Evolutionary conservation across 129 eudicot species (phyloP).

Genomic region (Sambucus nigra): DNA sequence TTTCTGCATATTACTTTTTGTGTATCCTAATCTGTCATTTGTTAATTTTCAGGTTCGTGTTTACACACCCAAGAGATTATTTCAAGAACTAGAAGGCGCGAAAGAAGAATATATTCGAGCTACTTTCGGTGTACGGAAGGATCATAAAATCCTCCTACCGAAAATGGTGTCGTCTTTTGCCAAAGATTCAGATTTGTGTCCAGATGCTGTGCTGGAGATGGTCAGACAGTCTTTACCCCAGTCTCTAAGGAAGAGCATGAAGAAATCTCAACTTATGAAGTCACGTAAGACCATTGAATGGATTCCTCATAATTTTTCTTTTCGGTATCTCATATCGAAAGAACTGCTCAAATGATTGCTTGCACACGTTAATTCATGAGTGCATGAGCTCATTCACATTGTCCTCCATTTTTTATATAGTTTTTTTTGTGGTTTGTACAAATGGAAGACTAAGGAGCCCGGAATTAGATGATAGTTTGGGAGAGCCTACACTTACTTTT

Average conservation of each 20-base stretch:
- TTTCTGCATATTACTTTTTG: too few species aligned
- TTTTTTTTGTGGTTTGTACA: neutral
- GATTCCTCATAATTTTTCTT: constrained; percentile 68
- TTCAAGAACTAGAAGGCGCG: constrained; percentile 76
- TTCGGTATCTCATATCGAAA: constrained; percentile 80
- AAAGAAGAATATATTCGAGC: constrained; percentile 93
- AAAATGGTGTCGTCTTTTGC: constrained; percentile 66
- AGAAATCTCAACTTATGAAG: constrained; percentile 62
- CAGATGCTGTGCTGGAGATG: constrained; percentile 68
- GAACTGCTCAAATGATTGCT: constrained; percentile 59
- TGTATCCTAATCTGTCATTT: too few species aligned
- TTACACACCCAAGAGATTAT: constrained; percentile 71
- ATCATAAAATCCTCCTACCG: constrained; percentile 61
- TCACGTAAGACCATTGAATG: constrained; percentile 69
- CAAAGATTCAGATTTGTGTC: constrained; percentile 65
- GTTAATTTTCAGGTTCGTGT: constrained; percentile 67
- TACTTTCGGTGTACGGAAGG: constrained; percentile 78
- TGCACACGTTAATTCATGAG: neutral
- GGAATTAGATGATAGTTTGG: neutral
- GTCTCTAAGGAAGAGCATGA: constrained; percentile 60
- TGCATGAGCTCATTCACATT: constrained; percentile 1
- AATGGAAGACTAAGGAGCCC: neutral
- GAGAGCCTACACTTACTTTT: too few species aligned
- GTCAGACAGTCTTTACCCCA: constrained; percentile 74
- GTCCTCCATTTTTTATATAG: neutral